A percentile compares a stretch with the other conserved stretches of the same genome.
Evolutionary conservation across 75 land plant species (phyloP).

Genomic region (Adiantum capillusveneris): DNA sequence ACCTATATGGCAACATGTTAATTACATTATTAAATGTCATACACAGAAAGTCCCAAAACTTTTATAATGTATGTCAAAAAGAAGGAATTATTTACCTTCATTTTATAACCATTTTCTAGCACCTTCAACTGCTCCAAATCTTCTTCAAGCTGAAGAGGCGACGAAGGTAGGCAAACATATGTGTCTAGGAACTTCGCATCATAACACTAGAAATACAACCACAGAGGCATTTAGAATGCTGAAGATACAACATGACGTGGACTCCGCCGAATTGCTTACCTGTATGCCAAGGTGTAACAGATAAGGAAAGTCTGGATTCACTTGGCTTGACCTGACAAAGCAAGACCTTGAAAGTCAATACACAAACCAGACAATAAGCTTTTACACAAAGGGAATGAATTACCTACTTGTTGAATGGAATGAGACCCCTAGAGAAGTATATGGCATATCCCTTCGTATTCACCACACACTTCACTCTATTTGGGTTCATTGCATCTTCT

Average conservation of each 20-base stretch:
- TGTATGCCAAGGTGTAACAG: conserved; percentile 95
- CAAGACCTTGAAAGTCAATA: background rate
- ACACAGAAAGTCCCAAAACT: background rate
- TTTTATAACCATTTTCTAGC: conserved; percentile 93
- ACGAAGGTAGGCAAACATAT: conserved; percentile 63
- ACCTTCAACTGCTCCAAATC: conserved; percentile 97
- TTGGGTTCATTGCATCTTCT: conserved; percentile 82
- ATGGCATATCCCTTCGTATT: conserved; percentile 83
- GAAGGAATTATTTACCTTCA: conserved; percentile 56
- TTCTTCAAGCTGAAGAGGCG: conserved; percentile 90
- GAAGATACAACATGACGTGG: too few relatives aligned
- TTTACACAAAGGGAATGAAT: background rate
- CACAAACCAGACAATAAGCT: background rate
- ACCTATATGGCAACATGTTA: conserved; percentile 41
- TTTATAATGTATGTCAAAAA: background rate
- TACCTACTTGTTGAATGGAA: conserved; percentile 85
- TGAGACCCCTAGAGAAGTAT: conserved; percentile 91
- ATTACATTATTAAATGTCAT: background rate
- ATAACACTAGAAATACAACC: conserved; percentile 81
- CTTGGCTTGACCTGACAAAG: conserved; percentile 58
- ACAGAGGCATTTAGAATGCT: too few relatives aligned
- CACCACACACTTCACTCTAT: conserved; percentile 88
- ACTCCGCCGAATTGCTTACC: too few relatives aligned
- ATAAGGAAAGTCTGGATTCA: conserved; percentile 80
- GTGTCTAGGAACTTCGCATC: conserved; percentile 71